Evolutionary conservation across 805 yeast species (phyloP), one percentile per base, ranked within the genome.

Genomic region (Jamesozyma jinghongensis): DNA sequence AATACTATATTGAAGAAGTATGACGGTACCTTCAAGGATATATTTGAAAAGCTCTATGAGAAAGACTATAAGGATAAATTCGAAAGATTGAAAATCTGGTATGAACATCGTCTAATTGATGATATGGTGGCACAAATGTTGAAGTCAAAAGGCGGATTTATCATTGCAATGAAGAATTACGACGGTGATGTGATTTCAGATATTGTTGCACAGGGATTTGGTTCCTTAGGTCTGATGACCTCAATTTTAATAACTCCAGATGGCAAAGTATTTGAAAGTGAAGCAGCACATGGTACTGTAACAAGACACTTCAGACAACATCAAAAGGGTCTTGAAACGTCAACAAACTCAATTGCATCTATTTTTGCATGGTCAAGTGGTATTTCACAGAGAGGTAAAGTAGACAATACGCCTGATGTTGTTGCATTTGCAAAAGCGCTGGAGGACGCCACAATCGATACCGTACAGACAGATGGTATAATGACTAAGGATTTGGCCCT

Each of bases 101-200:
- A 83, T 66, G 96, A 90, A 68, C 97, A 88, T 70, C 79, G 97
- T 54, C 72, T 88, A 53, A 90, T 90, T 52, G 97, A 88, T 66
- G 97, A 88, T 62, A 90, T 90, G 97, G 97, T 90, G 39, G 97
- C 97, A 17, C 97, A 90, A 71, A 88, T 90, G 97, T 70, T 88
- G 63, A 90, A 88, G 70, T 85, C 95, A 36, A 77, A 75, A 59
- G 97, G 97, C 55, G 97, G 97, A 4, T 88, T 73, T 65, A 81
- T 88, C 53, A 84, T 90, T 67, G 97, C 97, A 36, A 75, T 90
- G 81, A 88, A 90, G 73, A 90, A 90, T 71, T 88, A 88, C 68
- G 97, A 88, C 63, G 97, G 97, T 63, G 97, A 88, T 62, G 97
- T 90, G 42, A 88, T 86, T 67, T 81, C 94, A n/a, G 97, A 90